Evolutionary conservation across 2,329 filamentous ascomycete species (phyloP).

Genomic region (Alternaria infectoria): DNA sequence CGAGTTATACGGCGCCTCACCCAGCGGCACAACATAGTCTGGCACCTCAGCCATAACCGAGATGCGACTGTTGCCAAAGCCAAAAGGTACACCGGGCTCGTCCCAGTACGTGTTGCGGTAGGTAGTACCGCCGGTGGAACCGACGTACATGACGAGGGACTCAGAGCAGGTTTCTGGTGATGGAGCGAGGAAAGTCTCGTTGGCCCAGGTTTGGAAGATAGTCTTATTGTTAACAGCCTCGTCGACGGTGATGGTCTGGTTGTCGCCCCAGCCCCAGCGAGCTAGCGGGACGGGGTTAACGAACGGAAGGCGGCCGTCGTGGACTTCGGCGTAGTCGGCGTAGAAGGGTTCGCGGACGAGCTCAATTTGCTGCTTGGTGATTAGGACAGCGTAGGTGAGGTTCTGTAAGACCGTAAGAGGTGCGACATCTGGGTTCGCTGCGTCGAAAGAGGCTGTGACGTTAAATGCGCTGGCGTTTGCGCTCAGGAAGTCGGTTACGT

Average conservation of each 20-base stretch:
- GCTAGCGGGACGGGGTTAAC: conserved; percentile 57
- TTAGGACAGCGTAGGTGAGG: conserved; percentile 55
- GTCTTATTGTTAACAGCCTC: conserved; percentile 59
- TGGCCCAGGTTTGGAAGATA: conserved; percentile 57
- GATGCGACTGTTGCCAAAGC: conserved; percentile 57
- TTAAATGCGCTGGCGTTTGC: conserved; percentile 48
- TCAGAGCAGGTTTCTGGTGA: conserved; percentile 56
- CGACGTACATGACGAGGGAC: conserved; percentile 58
- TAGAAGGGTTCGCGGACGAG: conserved; percentile 58
- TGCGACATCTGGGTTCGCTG: conserved; percentile 38
- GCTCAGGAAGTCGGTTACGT: conserved; percentile 52
- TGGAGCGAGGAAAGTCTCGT: conserved; percentile 52
- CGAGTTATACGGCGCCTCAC: conserved; percentile 53
- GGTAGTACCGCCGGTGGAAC: conserved; percentile 44
- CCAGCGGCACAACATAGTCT: conserved; percentile 55
- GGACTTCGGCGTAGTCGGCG: conserved; percentile 54
- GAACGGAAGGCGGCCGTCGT: conserved; percentile 56
- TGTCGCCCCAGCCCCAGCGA: conserved; percentile 57
- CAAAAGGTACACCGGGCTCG: conserved; percentile 55
- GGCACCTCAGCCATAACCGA: conserved; percentile 57
- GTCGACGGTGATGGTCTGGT: conserved; percentile 46
- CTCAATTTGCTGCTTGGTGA: conserved; percentile 55
- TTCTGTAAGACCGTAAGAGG: conserved; percentile 50
- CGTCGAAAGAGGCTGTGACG: conserved; percentile 46
- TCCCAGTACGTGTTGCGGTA: conserved; percentile 55